Evolutionary conservation across 2,329 filamentous ascomycete genomes (phyloP).

Genomic region (Blastomyces gilchristii): DNA sequence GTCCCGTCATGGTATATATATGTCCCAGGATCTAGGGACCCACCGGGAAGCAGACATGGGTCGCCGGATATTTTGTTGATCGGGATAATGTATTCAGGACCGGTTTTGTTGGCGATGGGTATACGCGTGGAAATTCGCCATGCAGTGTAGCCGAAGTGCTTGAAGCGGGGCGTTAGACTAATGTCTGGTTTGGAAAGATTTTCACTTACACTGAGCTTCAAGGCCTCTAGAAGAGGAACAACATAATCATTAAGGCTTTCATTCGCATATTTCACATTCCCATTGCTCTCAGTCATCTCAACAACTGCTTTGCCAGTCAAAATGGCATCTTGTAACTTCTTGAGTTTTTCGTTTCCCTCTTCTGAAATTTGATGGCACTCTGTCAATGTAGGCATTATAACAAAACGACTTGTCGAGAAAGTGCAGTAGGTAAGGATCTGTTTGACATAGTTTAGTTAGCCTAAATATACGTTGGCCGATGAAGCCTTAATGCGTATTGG

Average conservation of each 20-base stretch:
- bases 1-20: constrained; percentile 5
- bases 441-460: background rate
- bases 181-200: background rate
- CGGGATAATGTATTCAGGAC: constrained; percentile 8
- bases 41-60: constrained; percentile 6
- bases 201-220: constrained; percentile 5
- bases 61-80: constrained; percentile 4
- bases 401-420: background rate
- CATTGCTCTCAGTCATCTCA: constrained; percentile 4
- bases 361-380: constrained; percentile 2
- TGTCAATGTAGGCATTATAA: constrained; percentile 1
- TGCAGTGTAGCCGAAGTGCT: constrained; percentile 7
- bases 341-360: background rate
- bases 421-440: background rate
- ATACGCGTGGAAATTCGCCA: constrained; percentile 7
- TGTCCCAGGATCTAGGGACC: background rate
- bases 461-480: background rate
- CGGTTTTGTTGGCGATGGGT: constrained; percentile 4
- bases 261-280: constrained; percentile 8
- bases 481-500: constrained; percentile 1
- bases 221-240: constrained; percentile 3
- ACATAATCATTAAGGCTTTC: constrained; percentile 7
- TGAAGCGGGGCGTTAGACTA: background rate
- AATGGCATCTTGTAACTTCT: constrained; percentile 3
- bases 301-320: constrained; percentile 4